Evolutionary conservation across 2,329 filamentous ascomycete genomes (phyloP), one percentile per base, ranked within the genome.

Genomic region (Penicillium nordicum): DNA sequence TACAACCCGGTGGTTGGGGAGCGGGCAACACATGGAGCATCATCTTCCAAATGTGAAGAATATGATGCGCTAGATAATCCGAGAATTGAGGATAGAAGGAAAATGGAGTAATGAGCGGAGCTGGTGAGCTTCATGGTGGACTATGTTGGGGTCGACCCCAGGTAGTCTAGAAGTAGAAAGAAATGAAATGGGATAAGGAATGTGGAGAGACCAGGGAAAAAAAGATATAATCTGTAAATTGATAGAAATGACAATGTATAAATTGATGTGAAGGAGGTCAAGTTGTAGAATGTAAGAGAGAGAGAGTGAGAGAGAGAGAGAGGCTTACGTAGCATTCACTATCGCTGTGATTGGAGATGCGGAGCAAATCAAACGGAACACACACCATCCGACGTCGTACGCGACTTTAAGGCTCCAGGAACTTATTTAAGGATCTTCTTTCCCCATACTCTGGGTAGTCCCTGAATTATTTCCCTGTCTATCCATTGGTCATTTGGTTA

Each of bases 1-100:
- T 84, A 87, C 53, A 82, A 76, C 55, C 84, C 83, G 12, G 79
- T 82, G n/a, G 78, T 80, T 4, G 84, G 81, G 25, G 84, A 86
- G 60, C 81, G 79, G 55, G 84, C 81, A n/a, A 84, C 85, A 69
- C 85, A 88, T 59, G 84, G 81, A 53, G 80, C 78, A n/a, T 74
- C 66, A 58, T 80, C 69, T 40, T 72, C 72, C 9, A 66, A 57
- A 68, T 78, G 71, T 63, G 76, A 66, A 58, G 74, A 69, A 37
- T 77, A 72, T 37, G 49, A 45, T 51, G 73, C 67, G 51, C 60
- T 55, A 46, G 64, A 59, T 14, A 70, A 63, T 25, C 65, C 62
- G 44, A 72, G 59, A n/a, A 69, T 63, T 36, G 68, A 65, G 25
- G 72, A 65, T 54, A 75, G 63, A 50, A 75, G 61, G 57, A 74